phyloP scores from a whole-genome alignment of 495 filamentous ascomycete genomes.

The Apodospora peruviana region DNA sequence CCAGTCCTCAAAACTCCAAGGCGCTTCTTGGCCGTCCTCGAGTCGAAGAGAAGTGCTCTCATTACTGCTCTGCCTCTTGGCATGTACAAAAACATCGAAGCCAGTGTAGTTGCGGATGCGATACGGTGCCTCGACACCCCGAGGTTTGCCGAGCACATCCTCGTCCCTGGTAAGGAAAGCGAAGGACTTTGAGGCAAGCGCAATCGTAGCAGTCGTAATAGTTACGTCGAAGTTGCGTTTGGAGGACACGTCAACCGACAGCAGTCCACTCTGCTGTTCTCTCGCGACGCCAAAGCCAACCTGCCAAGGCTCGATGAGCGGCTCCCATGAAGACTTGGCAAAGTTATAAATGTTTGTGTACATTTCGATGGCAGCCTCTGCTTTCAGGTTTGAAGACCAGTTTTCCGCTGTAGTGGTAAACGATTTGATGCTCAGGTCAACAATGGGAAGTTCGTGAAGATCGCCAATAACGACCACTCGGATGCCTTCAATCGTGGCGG shows the following conservation, averaged over 20 bases:
- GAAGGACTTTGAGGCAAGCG: slow-evolving; percentile 84
- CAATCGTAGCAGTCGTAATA: slow-evolving; percentile 88
- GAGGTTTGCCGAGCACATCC: slow-evolving; percentile 89
- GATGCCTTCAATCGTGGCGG: slow-evolving; percentile 77
- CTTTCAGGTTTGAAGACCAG: slow-evolving; percentile 84
- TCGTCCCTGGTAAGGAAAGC: slow-evolving; percentile 85
- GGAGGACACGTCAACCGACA: slow-evolving; percentile 81
- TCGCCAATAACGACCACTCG: slow-evolving; percentile 92
- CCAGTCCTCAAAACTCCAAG: slow-evolving; percentile 96
- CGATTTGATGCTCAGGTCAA: slow-evolving; percentile 89
- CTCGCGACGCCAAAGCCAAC: slow-evolving; percentile 84
- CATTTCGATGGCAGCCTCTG: slow-evolving; percentile 83
- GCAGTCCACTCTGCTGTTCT: slow-evolving; percentile 64
- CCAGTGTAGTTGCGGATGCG: slow-evolving; percentile 92
- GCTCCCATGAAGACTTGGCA: slow-evolving; percentile 97
- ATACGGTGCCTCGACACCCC: slow-evolving; percentile 88
- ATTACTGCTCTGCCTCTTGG: slow-evolving; percentile 57
- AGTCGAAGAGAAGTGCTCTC: slow-evolving; percentile 67
- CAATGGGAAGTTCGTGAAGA: slow-evolving; percentile 85
- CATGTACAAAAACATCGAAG: slow-evolving; percentile 80
- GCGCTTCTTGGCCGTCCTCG: slow-evolving; percentile 80
- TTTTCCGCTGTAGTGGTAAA: slow-evolving; percentile 80
- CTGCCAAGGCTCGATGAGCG: slow-evolving; percentile 93
- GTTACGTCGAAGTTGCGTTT: slow-evolving; percentile 88
- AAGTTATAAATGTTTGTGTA: slow-evolving; percentile 98